Evolutionary conservation across 2,329 filamentous ascomycete species (phyloP), one percentile per base, ranked within the genome.

Genomic region (Aspergillaceae sp.): DNA sequence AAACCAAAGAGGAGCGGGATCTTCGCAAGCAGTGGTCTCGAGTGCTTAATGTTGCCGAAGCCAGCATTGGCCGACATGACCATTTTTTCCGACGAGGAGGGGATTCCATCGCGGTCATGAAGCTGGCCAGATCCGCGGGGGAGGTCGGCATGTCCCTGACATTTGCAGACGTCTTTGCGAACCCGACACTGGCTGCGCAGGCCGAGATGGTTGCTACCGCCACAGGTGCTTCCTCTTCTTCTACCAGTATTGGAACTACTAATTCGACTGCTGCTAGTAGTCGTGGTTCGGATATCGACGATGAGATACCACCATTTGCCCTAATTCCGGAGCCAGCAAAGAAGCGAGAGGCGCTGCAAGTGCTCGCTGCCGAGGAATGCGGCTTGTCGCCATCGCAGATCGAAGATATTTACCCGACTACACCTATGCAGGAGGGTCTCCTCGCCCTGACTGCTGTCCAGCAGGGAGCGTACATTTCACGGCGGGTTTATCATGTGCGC

Each of bases 351-450:
- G 8, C 7, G 10, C 8, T 35, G 9, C 33, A 6, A 32, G 30
- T 9, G 6, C 8, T 32, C 30, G 30, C 30, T 5, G 30, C 30
- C 30, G 8, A 35, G 9, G 10, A 35, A 5, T 35, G 33, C 10
- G 33, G 33, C 10, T 5, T 35, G 7, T 35, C 40, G 2, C 28
- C 10, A 8, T 9, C 6, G 6, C 42, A 51, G 9, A 55, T 68
- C 7, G 61, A 67, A 44, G 66, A 71, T 44, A 56, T 60, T 2
- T 67, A 68, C 43, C 66, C 67, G 0, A 62, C 57, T 7, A 70
- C 64, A 7, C 56, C 66, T 3, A 53, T 70, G 0, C 68, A 71
- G 48, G 65, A 69, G 51, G 68, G 65, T 4, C 57, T 41, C 5
- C 7, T 41, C 6, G 28, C 10, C 9, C 36, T 48, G 11, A 64